Base-by-base conservation (phyloP, 1,139 yeast genomes). In the Tardiomyces depauwii region DNA sequence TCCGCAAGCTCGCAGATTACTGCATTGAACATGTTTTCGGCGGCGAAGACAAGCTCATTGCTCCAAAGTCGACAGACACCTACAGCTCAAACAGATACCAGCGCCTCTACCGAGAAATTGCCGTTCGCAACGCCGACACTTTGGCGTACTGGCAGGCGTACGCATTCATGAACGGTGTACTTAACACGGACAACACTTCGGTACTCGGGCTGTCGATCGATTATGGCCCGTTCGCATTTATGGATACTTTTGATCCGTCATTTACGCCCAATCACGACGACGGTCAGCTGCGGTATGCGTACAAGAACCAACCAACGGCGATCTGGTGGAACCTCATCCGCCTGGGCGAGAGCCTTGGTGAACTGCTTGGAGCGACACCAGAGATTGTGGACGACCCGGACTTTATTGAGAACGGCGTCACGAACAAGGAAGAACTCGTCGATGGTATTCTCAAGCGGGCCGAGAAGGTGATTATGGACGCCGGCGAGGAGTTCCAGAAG, bases 181-280 rank as follows among this genome's bases (percentile, higher is more conserved):
- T 91, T 49, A 91, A 91, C 60, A 89, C 97, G 0, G 98, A 91
- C 60, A 91, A 91, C 60, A 87, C 96, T 0, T 86, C 96, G 0
- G 72, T 91, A 7, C 60, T 82, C 42, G 98, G 98, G 0, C 68
- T 89, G 14, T 78, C 95, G 0, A 77, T 91, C 65, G 98, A 91
- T 63, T 91, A 82, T 62, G 98, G 98, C 2, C 98, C 98, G 1
- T 91, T 86, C 66, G 84, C 94, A 21, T 84, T 88, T 44, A 72
- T 84, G 80, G 96, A 89, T 59, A 77, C 77, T 47, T 91, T 82
- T 60, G 81, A 87, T 58, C 89, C 94, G 7, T 64, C 74, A 45
- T 89, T 76, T 60, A 84, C 96, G 0, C 93, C 97, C 1, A 91
- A 91, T 59, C 89, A 88, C 46, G 96, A 88, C 60, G 98, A 91